Evolutionary conservation across 805 yeast species (phyloP).

Genomic region (Diddensiella caesifluorescens): DNA sequence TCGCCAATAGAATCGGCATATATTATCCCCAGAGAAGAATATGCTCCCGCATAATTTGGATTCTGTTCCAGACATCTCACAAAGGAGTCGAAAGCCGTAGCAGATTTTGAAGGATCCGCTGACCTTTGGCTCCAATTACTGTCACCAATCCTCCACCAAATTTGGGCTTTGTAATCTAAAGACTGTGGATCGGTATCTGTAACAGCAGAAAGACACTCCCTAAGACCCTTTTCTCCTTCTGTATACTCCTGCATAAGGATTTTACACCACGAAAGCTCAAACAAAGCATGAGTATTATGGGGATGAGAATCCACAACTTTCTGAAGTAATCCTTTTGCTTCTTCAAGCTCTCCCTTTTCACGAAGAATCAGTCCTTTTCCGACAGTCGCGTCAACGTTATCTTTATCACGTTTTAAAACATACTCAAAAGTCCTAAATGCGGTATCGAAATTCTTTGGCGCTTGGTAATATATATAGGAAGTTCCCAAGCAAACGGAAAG

Average conservation of each 20-base stretch:
- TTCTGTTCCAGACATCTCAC: slow-evolving; percentile 55
- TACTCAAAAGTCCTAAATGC: slow-evolving; percentile 69
- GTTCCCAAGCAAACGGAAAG: slow-evolving; percentile 64
- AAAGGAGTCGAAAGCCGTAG: slow-evolving; percentile 52
- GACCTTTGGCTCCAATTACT: slow-evolving; percentile 41
- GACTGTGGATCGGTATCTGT: slow-evolving; percentile 50
- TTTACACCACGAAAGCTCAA: slow-evolving; percentile 77
- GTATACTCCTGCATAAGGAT: slow-evolving; percentile 47
- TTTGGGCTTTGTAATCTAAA: slow-evolving; percentile 51
- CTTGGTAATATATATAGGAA: slow-evolving; percentile 76
- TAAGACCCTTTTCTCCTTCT: slow-evolving; percentile 49
- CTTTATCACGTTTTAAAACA: slow-evolving; percentile 44
- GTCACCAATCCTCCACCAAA: slow-evolving; percentile 70
- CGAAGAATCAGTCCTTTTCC: slow-evolving; percentile 78
- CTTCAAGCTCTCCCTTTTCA: slow-evolving; percentile 53
- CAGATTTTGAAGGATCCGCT: slow-evolving; percentile 29
- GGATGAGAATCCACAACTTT: slow-evolving; percentile 47
- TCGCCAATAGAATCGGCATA: slow-evolving; percentile 58
- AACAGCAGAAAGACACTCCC: slow-evolving; percentile 39
- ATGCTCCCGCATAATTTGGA: slow-evolving; percentile 69
- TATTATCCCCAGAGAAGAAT: slow-evolving; percentile 73
- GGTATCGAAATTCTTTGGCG: slow-evolving; percentile 78
- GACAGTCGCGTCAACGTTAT: slow-evolving; percentile 56
- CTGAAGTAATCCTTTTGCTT: slow-evolving; percentile 50
- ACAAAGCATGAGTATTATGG: slow-evolving; percentile 51